These are phyloP conservation scores for Drechslera avenae DNA, from an alignment of 2,329 filamentous ascomycete species.

Conservation along the genomic window DNA sequence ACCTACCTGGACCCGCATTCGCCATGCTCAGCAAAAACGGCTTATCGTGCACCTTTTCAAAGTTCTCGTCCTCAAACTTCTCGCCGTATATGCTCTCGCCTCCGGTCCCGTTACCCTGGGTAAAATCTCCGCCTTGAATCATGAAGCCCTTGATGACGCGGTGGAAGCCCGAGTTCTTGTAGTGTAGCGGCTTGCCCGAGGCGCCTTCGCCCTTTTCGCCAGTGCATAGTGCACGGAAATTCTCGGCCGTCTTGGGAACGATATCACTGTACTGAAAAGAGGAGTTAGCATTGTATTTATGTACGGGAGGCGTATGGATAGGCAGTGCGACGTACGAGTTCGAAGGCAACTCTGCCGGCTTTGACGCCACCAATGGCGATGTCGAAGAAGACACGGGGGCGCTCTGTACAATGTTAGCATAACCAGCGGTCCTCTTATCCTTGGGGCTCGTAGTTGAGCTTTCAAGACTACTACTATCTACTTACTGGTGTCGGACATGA, in stretches of 20 bases:
- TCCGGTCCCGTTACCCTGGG: conserved; percentile 88
- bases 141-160: conserved; percentile 98
- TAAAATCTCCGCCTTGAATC: conserved; percentile 98
- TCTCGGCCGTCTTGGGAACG: conserved; percentile 93
- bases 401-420: conserved; percentile 52
- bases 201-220: conserved; percentile 89
- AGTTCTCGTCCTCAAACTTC: conserved; percentile 98
- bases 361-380: conserved; percentile 77
- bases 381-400: conserved; percentile 90
- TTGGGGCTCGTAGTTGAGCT: background rate
- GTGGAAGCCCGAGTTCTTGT: conserved; percentile 92
- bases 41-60: conserved; percentile 86
- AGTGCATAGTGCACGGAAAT: conserved; percentile 93
- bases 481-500: conserved; percentile 37
- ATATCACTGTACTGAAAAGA: conserved; percentile 51
- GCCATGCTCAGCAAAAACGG: conserved; percentile 97
- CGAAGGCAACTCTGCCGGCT: conserved; percentile 81
- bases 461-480: conserved; percentile 2
- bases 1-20: conserved; percentile 86
- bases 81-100: conserved; percentile 97
- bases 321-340: conserved; percentile 64
- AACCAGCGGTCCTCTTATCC: background rate
- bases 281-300: conserved; percentile 9
- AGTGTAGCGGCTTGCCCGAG: conserved; percentile 83
- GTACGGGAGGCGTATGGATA: background rate